These are phyloP conservation scores for Oemleria cerasiformis DNA, from an alignment of 306 rosid species.

Conservation along the genomic window DNA sequence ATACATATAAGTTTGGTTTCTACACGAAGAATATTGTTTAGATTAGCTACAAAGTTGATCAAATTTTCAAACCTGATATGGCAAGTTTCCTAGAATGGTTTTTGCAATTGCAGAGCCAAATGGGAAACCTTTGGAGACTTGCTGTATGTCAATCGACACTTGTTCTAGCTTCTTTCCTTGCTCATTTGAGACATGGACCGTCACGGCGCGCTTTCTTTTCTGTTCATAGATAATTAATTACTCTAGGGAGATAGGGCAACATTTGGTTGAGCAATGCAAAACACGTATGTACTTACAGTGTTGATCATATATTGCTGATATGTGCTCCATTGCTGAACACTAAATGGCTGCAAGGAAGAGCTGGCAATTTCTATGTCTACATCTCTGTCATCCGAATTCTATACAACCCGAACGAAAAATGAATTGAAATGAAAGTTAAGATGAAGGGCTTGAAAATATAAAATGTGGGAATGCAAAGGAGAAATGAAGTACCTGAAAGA, in stretches of 20 bases:
- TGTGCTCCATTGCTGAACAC: slow-evolving; percentile 55
- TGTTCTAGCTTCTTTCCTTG: slow-evolving; percentile 59
- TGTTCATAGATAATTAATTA: slow-evolving; percentile 3
- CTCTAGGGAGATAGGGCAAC: background rate
- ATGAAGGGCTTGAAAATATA: background rate
- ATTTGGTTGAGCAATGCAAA: background rate
- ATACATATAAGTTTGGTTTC: background rate
- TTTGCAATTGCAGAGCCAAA: slow-evolving; percentile 89
- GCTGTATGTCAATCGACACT: slow-evolving; percentile 44
- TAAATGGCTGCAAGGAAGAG: slow-evolving; percentile 76
- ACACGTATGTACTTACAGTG: slow-evolving; percentile 39
- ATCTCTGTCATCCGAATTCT: slow-evolving; percentile 46
- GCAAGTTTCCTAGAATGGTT: slow-evolving; percentile 69
- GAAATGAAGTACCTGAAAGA: slow-evolving; percentile 46
- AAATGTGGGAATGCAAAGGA: background rate
- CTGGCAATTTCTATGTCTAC: slow-evolving; percentile 44
- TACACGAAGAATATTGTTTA: background rate
- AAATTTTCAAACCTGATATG: slow-evolving; percentile 60
- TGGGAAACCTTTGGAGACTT: slow-evolving; percentile 75
- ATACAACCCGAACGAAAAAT: background rate
- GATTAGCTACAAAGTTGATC: background rate
- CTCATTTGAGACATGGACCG: slow-evolving; percentile 64
- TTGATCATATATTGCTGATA: slow-evolving; percentile 72
- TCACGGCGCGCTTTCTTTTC: slow-evolving; percentile 74
- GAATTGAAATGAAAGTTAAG: background rate